A percentile compares a stretch with the other conserved stretches of the same genome.
These are phyloP conservation scores for Hymenoscyphus repandus DNA, from an alignment of 2,329 filamentous ascomycete genomes.

Conservation along the genomic window DNA sequence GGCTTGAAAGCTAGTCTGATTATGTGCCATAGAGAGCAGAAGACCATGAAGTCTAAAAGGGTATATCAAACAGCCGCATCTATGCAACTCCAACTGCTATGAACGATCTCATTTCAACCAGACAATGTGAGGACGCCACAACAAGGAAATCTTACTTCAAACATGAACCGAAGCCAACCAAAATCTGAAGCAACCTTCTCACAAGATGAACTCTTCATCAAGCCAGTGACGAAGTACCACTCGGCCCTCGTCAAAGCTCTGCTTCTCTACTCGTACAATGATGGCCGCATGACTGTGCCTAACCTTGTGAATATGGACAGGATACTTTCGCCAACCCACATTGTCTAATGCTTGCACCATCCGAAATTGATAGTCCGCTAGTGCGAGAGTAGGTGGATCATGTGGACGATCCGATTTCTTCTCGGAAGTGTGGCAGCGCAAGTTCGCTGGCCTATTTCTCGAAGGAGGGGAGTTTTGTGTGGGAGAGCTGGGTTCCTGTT, in stretches of 20 bases:
- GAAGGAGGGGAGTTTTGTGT: slow-evolving; percentile 3
- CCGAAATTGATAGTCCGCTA: slow-evolving; percentile 74
- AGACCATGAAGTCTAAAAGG: no score
- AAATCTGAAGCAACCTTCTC: background rate
- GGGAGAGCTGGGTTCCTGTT: slow-evolving; percentile 24
- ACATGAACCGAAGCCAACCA: no score
- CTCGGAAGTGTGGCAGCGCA: slow-evolving; percentile 11
- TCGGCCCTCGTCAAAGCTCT: slow-evolving; percentile 68
- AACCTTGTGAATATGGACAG: slow-evolving; percentile 70
- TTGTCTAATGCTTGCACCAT: slow-evolving; percentile 75
- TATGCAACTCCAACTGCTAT: no score
- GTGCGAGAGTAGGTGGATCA: slow-evolving; percentile 62
- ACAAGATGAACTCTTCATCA: slow-evolving; percentile 58
- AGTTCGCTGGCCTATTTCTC: background rate
- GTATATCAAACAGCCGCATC: no score
- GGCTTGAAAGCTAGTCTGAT: no score
- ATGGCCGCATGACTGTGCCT: slow-evolving; percentile 88
- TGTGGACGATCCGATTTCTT: slow-evolving; percentile 17
- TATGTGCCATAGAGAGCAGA: no score
- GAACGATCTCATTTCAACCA: no score
- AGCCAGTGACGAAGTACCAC: slow-evolving; percentile 79
- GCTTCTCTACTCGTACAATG: slow-evolving; percentile 67
- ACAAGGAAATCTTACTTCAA: no score
- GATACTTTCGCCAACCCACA: slow-evolving; percentile 60
- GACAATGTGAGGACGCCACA: no score